Evolutionary conservation across 1,284 basidiomycete species (phyloP).

Genomic region (Butyriboletus regius): DNA sequence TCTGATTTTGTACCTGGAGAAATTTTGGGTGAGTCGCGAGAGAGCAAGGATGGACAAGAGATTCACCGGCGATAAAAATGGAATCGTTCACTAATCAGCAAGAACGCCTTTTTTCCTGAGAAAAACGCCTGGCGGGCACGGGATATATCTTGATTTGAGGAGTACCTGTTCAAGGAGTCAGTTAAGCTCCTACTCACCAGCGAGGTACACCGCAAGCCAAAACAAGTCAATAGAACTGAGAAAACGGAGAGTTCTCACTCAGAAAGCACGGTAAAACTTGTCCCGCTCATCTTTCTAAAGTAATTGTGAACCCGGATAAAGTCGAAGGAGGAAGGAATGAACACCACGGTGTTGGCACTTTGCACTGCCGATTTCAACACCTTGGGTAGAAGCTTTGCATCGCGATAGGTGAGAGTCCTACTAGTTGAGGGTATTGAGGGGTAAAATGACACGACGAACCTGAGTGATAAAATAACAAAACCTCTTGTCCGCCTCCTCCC

Average conservation of each 20-base stretch:
- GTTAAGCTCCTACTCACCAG: not conserved
- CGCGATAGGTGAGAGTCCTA: not conserved
- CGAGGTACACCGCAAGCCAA: not conserved
- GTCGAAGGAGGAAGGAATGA: constrained; percentile 94
- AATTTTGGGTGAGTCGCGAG: not conserved
- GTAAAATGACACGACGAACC: constrained; percentile 37
- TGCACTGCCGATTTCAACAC: constrained; percentile 87
- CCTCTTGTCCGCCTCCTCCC: constrained; percentile 79
- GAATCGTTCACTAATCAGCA: constrained; percentile 91
- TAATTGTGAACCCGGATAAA: constrained; percentile 87
- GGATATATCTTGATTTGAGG: constrained; percentile 85
- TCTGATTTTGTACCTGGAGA: constrained; percentile 73
- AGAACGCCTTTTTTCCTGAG: constrained; percentile 75
- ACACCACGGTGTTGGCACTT: constrained; percentile 78
- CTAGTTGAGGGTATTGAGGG: not conserved
- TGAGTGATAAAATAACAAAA: constrained; percentile 83
- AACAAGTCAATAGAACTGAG: not conserved
- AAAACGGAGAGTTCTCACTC: constrained; percentile 51
- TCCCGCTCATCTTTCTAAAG: constrained; percentile 66
- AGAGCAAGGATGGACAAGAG: not conserved
- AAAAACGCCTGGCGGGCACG: constrained; percentile 91
- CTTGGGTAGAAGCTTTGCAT: constrained; percentile 61
- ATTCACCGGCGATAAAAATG: constrained; percentile 87
- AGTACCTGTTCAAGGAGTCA: constrained; percentile 59
- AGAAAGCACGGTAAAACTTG: constrained; percentile 76